A percentile compares a stretch with the other conserved stretches of the same genome.
Evolutionary conservation across 2,329 filamentous ascomycete genomes (phyloP).

Genomic region (Trichoderma pleuroti): DNA sequence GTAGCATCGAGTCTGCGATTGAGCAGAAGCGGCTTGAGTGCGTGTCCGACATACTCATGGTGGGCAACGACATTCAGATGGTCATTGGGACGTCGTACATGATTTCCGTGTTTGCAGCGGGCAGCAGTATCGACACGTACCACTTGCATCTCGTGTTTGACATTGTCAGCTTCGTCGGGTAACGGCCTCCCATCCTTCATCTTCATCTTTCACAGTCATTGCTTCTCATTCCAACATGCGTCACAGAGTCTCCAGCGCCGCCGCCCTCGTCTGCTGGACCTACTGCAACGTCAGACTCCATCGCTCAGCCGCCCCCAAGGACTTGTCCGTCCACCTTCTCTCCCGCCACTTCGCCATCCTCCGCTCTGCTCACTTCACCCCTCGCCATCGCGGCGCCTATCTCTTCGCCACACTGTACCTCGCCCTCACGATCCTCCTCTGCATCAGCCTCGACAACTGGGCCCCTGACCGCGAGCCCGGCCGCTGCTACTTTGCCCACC

Average conservation of each 20-base stretch:
- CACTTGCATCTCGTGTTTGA: conserved; percentile 34
- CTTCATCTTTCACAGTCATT: background rate
- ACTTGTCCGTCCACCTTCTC: background rate
- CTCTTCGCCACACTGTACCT: conserved; percentile 30
- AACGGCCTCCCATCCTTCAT: background rate
- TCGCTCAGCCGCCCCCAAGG: background rate
- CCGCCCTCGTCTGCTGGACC: conserved; percentile 33
- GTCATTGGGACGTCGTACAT: conserved; percentile 32
- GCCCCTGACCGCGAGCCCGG: conserved; percentile 24
- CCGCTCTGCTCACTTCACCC: conserved; percentile 18
- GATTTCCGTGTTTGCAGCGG: conserved; percentile 28
- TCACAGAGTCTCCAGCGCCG: conserved; percentile 24
- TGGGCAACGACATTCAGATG: conserved; percentile 34
- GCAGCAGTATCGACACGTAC: conserved; percentile 29
- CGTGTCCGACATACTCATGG: conserved; percentile 33
- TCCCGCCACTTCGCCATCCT: background rate
- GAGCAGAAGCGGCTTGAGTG: conserved; percentile 32
- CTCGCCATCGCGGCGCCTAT: conserved; percentile 29
- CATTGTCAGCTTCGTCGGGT: conserved; percentile 33
- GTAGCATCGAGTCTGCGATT: conserved; percentile 27
- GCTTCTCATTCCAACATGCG: background rate
- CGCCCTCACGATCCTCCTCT: conserved; percentile 29
- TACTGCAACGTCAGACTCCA: conserved; percentile 25
- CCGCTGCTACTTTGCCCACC: conserved; percentile 27
- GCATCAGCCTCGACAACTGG: conserved; percentile 28